A percentile compares a stretch with the other conserved stretches of the same genome.
phyloP scores from a whole-genome alignment of 495 filamentous ascomycete genomes.

The Penicillium diatomitis region DNA sequence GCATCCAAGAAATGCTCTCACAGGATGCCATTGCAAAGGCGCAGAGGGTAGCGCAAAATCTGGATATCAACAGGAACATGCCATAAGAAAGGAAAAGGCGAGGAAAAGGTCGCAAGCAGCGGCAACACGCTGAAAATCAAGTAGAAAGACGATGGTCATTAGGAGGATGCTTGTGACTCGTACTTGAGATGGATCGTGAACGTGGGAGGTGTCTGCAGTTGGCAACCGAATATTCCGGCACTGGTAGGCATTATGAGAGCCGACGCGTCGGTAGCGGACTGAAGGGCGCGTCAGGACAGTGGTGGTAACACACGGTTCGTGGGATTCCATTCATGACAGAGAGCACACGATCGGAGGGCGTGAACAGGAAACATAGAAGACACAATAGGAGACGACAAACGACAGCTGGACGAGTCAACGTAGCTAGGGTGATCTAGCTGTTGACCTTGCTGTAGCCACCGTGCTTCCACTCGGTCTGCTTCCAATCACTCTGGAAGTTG shows the following conservation, averaged over 20 bases:
- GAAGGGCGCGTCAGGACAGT: no score
- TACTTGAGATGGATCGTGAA: no score
- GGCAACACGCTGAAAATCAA: background rate
- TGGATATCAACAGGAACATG: conserved; percentile 17
- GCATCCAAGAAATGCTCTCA: conserved; percentile 5
- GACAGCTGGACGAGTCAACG: background rate
- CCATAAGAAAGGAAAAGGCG: background rate
- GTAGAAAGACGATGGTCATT: conserved; percentile 11
- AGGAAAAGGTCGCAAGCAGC: background rate
- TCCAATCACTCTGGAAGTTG: conserved; percentile 40
- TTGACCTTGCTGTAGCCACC: conserved; percentile 29
- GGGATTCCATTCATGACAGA: no score
- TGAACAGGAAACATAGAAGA: background rate
- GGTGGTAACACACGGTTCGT: no score
- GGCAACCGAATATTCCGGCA: no score
- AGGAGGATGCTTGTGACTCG: background rate
- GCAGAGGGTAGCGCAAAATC: background rate
- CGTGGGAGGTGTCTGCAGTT: no score
- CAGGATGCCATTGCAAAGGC: no score
- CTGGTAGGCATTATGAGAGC: no score
- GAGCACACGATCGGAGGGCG: no score
- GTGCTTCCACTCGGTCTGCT: conserved; percentile 29
- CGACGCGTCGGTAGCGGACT: no score
- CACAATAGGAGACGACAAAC: background rate
- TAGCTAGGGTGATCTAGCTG: conserved; percentile 9